A percentile compares a stretch with the other conserved stretches of the same genome.
Evolutionary conservation across 371 early-diverging fungal species (phyloP).

Genomic region (Mucor saturninus): DNA sequence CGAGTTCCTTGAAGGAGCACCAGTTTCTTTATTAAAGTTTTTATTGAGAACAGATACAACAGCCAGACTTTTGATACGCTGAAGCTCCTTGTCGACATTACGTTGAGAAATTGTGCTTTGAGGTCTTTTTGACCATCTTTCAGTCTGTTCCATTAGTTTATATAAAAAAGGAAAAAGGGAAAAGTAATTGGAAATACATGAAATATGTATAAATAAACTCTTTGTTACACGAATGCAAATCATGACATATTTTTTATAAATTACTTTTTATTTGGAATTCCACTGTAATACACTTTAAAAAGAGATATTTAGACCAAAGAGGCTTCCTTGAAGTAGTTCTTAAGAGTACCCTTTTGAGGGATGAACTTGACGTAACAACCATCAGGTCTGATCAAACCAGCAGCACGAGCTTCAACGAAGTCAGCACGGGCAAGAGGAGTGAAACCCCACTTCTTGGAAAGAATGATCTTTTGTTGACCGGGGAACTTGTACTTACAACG

Average conservation of each 20-base stretch:
- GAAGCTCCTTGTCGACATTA: conserved; percentile 43
- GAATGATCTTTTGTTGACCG: conserved; percentile 98
- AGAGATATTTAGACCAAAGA: conserved; percentile 34
- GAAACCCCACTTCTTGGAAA: conserved; percentile 99
- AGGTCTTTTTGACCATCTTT: conserved; percentile 13
- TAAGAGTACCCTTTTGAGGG: conserved; percentile 87
- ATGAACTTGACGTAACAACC: conserved; percentile 98
- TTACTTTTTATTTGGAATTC: not conserved
- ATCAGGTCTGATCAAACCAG: conserved; percentile 89
- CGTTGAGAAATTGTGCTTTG: conserved; percentile 13
- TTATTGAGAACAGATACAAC: conserved; percentile 50
- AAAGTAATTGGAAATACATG: conserved; percentile 1
- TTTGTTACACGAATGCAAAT: conserved; percentile 11
- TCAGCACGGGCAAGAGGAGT: conserved; percentile 97
- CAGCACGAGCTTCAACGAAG: conserved; percentile 81
- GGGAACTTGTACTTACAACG: conserved; percentile 99
- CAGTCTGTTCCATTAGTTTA: conserved; percentile 9
- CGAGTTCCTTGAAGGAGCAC: conserved; percentile 15
- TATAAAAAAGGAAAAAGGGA: conserved; percentile 9
- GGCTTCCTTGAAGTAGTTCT: conserved; percentile 55
- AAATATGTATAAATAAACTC: not conserved
- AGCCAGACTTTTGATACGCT: conserved; percentile 47
- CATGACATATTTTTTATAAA: not conserved
- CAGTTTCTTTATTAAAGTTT: conserved; percentile 28
- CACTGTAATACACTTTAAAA: not conserved